phyloP scores from a whole-genome alignment of 179 eudicot species.

The Nepenthes alata region DNA sequence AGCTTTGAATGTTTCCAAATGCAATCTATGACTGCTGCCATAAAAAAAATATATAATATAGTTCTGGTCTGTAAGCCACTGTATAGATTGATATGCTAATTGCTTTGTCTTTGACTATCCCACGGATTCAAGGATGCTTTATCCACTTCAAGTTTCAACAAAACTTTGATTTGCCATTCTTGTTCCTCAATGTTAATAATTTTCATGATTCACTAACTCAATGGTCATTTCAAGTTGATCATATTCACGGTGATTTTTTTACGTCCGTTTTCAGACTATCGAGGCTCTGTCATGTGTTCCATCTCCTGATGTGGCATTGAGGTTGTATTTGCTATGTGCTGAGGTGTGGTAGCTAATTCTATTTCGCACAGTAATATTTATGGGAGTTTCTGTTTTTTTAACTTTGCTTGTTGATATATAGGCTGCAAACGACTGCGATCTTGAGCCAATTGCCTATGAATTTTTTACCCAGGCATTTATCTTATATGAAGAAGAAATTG shows the following conservation, averaged over 20 bases:
- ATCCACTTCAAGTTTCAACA: not conserved
- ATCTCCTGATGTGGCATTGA: slow-evolving; percentile 78
- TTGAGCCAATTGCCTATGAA: slow-evolving; percentile 90
- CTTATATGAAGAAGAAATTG: slow-evolving; percentile 85
- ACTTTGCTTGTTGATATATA: slow-evolving; percentile 12
- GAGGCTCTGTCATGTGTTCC: slow-evolving; percentile 74
- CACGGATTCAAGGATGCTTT: too few species aligned
- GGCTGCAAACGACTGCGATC: slow-evolving; percentile 93
- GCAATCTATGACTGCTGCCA: too few species aligned
- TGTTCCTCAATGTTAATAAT: not conserved
- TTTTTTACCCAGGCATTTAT: slow-evolving; percentile 90
- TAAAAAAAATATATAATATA: too few species aligned
- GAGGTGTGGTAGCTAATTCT: slow-evolving; percentile 41
- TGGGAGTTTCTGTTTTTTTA: slow-evolving; percentile 2
- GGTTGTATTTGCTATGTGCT: slow-evolving; percentile 92
- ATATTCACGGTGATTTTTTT: not conserved
- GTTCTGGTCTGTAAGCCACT: too few species aligned
- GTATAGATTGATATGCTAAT: too few species aligned
- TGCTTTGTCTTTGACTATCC: too few species aligned
- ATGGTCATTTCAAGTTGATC: not conserved
- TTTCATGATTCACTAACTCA: not conserved
- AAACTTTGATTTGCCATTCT: too few species aligned
- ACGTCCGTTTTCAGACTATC: slow-evolving; percentile 48
- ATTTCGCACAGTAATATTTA: not conserved
- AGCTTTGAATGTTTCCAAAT: too few species aligned